Conservation (phyloP, 2,329 filamentous ascomycete genomes). For the Nannizziopsis arthrosporioides region DNA sequence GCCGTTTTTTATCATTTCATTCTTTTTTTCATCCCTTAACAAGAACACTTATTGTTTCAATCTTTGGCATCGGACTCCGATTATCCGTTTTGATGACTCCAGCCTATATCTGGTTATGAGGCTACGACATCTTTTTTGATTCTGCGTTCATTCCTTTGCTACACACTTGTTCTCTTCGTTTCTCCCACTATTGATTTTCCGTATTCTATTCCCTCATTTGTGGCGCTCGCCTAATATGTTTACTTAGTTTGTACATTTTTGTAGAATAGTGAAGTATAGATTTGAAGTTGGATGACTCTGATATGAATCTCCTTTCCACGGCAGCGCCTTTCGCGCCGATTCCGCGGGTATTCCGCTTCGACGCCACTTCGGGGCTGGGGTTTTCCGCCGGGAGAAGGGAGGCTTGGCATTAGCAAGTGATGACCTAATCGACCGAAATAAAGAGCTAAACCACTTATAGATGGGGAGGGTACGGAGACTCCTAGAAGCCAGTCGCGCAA, state of each 20-base stretch:
- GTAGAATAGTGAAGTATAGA: neutral
- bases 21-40: neutral
- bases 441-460: too few species aligned
- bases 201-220: neutral
- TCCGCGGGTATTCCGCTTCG: neutral
- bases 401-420: neutral
- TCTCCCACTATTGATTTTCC: neutral
- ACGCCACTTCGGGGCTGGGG: too few species aligned
- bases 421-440: too few species aligned
- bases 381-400: neutral
- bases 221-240: neutral
- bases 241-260: neutral
- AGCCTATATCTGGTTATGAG: neutral
- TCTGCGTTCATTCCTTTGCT: neutral
- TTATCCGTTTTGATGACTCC: conserved; percentile 6
- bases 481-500: neutral
- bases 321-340: too few species aligned
- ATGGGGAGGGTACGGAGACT: too few species aligned
- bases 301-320: neutral
- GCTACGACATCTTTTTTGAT: neutral
- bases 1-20: neutral
- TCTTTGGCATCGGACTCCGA: neutral
- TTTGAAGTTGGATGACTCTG: neutral
- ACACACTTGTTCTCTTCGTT: neutral
- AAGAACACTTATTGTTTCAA: neutral